A percentile compares a stretch with the other conserved stretches of the same genome.
phyloP scores from a whole-genome alignment of 2,329 filamentous ascomycete genomes.

The Orbilia javanica region DNA sequence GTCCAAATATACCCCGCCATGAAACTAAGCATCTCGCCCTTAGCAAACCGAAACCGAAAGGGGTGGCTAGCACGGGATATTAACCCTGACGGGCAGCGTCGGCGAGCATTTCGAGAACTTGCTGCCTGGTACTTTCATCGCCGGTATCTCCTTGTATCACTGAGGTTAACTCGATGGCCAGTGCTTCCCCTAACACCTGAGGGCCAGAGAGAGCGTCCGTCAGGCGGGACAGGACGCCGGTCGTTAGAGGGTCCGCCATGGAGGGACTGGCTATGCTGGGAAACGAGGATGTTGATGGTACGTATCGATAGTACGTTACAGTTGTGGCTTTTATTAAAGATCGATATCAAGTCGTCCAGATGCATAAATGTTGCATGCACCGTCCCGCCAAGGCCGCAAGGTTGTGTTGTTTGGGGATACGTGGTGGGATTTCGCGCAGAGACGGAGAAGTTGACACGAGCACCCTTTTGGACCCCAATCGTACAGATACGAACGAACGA shows the following conservation, averaged over 20 bases:
- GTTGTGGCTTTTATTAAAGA: neutral
- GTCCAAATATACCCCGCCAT: slow-evolving; percentile 60
- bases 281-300: neutral
- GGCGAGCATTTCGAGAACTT: slow-evolving; percentile 36
- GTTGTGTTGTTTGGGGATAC: slow-evolving; percentile 35
- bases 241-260: neutral
- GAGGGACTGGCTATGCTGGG: neutral
- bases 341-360: no score
- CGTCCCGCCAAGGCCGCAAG: slow-evolving; percentile 9
- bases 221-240: neutral
- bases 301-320: neutral
- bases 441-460: slow-evolving; percentile 4
- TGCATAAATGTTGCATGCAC: neutral
- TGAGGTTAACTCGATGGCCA: slow-evolving; percentile 10
- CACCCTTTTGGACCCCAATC: neutral
- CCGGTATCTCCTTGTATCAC: neutral
- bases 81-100: slow-evolving; percentile 50
- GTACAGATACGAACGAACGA: neutral
- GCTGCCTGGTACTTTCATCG: neutral
- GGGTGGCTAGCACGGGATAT: neutral
- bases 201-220: neutral
- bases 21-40: slow-evolving; percentile 38
- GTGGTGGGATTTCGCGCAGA: slow-evolving; percentile 15
- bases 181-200: neutral
- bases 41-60: neutral